A percentile compares a stretch with the other conserved stretches of the same genome.
Conservation (phyloP, 2,329 filamentous ascomycete genomes). For the Diaporthe helianthi region DNA sequence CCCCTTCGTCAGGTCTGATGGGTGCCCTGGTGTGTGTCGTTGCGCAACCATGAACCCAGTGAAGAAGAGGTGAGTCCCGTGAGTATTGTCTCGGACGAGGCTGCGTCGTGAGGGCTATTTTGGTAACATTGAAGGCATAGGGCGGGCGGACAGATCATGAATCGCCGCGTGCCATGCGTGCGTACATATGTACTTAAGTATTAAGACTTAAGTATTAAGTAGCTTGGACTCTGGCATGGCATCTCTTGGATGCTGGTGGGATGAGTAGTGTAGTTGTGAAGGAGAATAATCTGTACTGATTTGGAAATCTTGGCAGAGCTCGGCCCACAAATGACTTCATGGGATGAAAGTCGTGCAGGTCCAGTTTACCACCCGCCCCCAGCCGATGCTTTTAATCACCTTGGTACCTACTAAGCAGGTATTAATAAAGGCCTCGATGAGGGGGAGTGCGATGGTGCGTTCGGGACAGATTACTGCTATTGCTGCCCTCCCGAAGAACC, state of each 20-base stretch:
- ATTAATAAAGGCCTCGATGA: too few relatives aligned
- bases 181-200: too few relatives aligned
- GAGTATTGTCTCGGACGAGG: constrained; percentile 11
- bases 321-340: constrained; percentile 8
- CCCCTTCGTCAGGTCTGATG: not conserved
- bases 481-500: too few relatives aligned
- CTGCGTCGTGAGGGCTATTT: constrained; percentile 6
- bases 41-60: not conserved
- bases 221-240: not conserved
- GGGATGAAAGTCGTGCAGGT: too few relatives aligned
- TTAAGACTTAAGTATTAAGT: too few relatives aligned
- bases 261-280: not conserved
- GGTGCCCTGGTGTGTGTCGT: too few relatives aligned
- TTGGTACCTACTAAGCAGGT: too few relatives aligned
- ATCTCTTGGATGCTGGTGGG: not conserved
- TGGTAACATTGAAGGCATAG: not conserved
- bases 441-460: not conserved
- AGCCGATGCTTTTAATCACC: not conserved
- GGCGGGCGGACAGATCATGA: not conserved
- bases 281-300: not conserved
- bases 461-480: not conserved
- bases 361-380: too few relatives aligned
- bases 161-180: constrained; percentile 4
- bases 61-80: not conserved
- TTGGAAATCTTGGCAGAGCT: constrained; percentile 11